Base-by-base conservation (phyloP, 441 rosid species). In the Manihot esculenta region DNA sequence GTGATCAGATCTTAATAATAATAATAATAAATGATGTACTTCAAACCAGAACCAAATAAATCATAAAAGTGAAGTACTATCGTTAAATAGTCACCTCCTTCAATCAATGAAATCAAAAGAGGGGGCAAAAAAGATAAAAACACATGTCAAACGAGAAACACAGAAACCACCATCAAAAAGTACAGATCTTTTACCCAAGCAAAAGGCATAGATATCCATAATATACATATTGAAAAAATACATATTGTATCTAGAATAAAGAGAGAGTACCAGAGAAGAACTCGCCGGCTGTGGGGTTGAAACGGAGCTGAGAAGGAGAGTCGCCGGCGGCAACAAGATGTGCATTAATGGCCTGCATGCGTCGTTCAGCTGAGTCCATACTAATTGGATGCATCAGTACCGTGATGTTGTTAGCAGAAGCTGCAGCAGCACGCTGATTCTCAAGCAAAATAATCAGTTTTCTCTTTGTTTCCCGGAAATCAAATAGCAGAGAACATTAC, bases 201-300 rank as follows among this genome's bases (percentile, higher is more conserved):
- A 18, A 14, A 49, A 49, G 20, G 54, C 54, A 18, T 21, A 3
- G n/a, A 49, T 17, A 49, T 7, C n/a, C 1, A 5, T 2, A 49
- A 10, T 24, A 3, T 11, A 55, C 1, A 24, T 0, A 3, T 55
- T 4, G 1, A 6, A 56, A 26, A 56, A 10, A 53, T 23, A 53
- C 8, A 8, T 8, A 35, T 21, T 53, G 24, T 21, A 9, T 53
- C 35, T 18, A n/a, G 64, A 15, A 51, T 62, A 26, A 15, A 50
- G 0, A 1, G 15, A 35, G 26, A 3, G 13, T 78, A 95, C 99
- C 98, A 38, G 72, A 80, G 73, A 74, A 66, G 81, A 87, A 93
- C 87, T 95, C 96, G 73, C 93, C 93, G 26, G 93, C 88, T 66
- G 97, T 87, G 70, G 86, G 86, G 71, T 75, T 81, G 6, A 76